Percentiles rank a stretch among this genome's conserved stretches.
Conservation (phyloP, 306 rosid species). For the Canavalia ensiformis region DNA sequence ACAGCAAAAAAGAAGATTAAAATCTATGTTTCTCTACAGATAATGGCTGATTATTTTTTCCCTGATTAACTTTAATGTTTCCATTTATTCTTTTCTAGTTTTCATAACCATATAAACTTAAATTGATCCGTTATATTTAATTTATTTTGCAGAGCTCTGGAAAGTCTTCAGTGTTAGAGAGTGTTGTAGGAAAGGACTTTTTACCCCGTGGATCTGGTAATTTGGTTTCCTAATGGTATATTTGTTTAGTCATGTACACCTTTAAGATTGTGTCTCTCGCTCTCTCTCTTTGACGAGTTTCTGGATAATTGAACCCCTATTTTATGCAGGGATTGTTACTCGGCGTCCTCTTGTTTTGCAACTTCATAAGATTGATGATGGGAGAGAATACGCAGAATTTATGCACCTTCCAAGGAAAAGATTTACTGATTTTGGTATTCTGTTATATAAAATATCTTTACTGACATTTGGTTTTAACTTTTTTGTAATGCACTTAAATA, state of each 20-base stretch:
- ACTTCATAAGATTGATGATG: slow-evolving; percentile 84
- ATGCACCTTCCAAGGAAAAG: slow-evolving; percentile 87
- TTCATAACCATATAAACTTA: neutral
- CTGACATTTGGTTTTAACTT: neutral
- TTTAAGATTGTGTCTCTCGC: slow-evolving; percentile 9
- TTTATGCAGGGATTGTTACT: slow-evolving; percentile 82
- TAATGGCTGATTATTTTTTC: neutral
- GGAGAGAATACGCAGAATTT: slow-evolving; percentile 85
- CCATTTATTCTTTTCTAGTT: neutral
- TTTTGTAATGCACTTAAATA: slow-evolving; percentile 2
- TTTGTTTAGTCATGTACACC: neutral
- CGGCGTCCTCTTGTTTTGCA: slow-evolving; percentile 96
- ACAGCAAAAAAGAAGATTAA: neutral
- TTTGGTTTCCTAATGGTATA: neutral
- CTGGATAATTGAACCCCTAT: slow-evolving; percentile 16
- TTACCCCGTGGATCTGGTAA: slow-evolving; percentile 99
- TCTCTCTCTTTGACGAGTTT: slow-evolving; percentile 27
- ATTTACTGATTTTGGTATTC: slow-evolving; percentile 81
- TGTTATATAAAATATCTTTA: slow-evolving; percentile 4
- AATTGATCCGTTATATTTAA: slow-evolving; percentile 13
- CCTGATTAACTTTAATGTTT: neutral
- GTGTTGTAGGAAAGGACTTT: slow-evolving; percentile 97
- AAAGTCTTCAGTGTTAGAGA: slow-evolving; percentile 96
- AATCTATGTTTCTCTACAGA: neutral
- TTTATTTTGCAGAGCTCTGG: slow-evolving; percentile 81